Conservation (phyloP, 225 moss, liverwort and hornwort species). For the Lunularia cruciata region DNA sequence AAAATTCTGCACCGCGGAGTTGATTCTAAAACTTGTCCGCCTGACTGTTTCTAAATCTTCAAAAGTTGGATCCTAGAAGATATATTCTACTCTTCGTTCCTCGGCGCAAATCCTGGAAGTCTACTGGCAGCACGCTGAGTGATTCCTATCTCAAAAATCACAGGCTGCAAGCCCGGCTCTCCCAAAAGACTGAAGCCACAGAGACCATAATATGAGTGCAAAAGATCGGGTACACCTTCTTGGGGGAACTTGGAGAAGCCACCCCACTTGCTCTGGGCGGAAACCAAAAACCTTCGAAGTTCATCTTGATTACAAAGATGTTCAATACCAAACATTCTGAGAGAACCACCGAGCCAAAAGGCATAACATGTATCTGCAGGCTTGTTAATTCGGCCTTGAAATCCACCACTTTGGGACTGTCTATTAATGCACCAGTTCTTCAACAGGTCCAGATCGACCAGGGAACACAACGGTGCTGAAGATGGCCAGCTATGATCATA, state of each 20-base stretch:
- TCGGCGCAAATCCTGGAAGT: conserved; percentile 33
- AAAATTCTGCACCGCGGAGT: too few relatives aligned
- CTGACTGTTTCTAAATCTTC: too few relatives aligned
- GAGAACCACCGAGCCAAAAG: conserved; percentile 66
- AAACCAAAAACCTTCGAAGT: conserved; percentile 37
- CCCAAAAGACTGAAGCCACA: conserved; percentile 89
- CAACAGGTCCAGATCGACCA: conserved; percentile 44
- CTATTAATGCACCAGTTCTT: conserved; percentile 86
- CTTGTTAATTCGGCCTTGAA: conserved; percentile 93
- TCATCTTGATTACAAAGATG: conserved; percentile 35
- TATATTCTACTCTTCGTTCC: too few relatives aligned
- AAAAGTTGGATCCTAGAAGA: too few relatives aligned
- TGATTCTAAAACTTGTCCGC: too few relatives aligned
- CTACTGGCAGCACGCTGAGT: conserved; percentile 57
- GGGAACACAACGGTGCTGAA: conserved; percentile 32
- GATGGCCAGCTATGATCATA: conserved; percentile 50
- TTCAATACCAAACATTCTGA: conserved; percentile 36
- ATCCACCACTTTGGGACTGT: conserved; percentile 71
- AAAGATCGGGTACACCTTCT: conserved; percentile 59
- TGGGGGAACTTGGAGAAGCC: conserved; percentile 81
- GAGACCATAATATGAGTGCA: conserved; percentile 82
- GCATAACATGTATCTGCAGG: conserved; percentile 94
- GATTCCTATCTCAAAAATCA: conserved; percentile 80
- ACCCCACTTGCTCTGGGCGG: conserved; percentile 61
- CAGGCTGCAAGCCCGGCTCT: conserved; percentile 60